These are phyloP conservation scores for Secale cereale DNA, from an alignment of 176 grass and related monocot species.

Conservation along the genomic window DNA sequence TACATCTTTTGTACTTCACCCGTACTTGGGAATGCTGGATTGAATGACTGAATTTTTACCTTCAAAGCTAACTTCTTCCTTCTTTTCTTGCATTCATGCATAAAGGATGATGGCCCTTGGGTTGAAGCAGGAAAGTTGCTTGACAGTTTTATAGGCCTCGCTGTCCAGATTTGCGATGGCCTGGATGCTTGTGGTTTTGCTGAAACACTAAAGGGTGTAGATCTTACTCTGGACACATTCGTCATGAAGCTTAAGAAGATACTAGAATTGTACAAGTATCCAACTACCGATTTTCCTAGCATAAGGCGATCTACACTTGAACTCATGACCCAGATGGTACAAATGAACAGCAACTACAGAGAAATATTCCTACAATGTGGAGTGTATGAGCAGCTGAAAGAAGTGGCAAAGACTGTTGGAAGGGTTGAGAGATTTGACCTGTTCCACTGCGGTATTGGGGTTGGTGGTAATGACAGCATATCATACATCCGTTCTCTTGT, in stretches of 20 bases:
- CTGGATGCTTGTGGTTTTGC: neutral
- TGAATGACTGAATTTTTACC: neutral
- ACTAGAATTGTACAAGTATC: constrained; percentile 2
- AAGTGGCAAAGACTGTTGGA: constrained; percentile 7
- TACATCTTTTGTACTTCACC: neutral
- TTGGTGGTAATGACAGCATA: neutral
- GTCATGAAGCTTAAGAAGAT: constrained; percentile 21
- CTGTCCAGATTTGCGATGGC: neutral
- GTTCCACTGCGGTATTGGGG: neutral
- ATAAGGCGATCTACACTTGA: constrained; percentile 32
- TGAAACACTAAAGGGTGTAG: neutral
- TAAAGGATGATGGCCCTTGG: neutral
- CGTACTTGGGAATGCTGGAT: neutral
- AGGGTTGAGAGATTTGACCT: constrained; percentile 22
- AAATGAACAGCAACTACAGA: neutral
- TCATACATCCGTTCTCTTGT: neutral
- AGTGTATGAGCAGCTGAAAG: constrained; percentile 18
- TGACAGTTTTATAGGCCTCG: constrained; percentile 25
- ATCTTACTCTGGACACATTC: neutral
- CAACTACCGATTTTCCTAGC: constrained; percentile 22
- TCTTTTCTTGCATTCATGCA: neutral
- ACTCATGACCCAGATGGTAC: constrained; percentile 19
- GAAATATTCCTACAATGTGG: constrained; percentile 26
- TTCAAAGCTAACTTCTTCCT: neutral
- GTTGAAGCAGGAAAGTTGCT: constrained; percentile 21